A percentile compares a stretch with the other conserved stretches of the same genome.
These are phyloP conservation scores for Daedaleopsis nitida DNA, from an alignment of 768 basidiomycete genomes.

Conservation along the genomic window DNA sequence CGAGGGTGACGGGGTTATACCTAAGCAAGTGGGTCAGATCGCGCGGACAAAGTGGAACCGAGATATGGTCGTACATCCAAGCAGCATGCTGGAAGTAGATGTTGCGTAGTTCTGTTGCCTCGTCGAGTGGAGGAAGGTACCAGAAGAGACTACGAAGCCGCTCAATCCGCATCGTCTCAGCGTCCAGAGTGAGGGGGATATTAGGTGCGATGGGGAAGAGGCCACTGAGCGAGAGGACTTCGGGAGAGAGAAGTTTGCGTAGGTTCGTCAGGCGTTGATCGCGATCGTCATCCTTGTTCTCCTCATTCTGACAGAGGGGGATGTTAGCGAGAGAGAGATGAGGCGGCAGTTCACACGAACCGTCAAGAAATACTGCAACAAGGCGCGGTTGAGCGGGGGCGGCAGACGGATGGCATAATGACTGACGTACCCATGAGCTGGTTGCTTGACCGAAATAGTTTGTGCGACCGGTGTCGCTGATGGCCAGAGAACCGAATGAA, in stretches of 20 bases:
- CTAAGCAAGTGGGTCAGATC: conserved; percentile 33
- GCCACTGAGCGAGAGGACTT: conserved; percentile 64
- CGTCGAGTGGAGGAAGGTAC: conserved; percentile 66
- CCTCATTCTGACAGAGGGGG: conserved; percentile 55
- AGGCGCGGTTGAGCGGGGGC: conserved; percentile 5
- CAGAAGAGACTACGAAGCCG: conserved; percentile 61
- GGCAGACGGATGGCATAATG: conserved; percentile 7
- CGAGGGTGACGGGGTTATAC: conserved; percentile 65
- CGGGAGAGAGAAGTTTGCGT: conserved; percentile 57
- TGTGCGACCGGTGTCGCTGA: conserved; percentile 68
- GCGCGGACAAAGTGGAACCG: background rate
- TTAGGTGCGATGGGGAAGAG: conserved; percentile 62
- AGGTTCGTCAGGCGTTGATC: conserved; percentile 50
- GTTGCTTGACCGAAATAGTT: conserved; percentile 79
- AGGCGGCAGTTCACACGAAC: conserved; percentile 38
- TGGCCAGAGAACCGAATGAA: conserved; percentile 79
- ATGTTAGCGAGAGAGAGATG: conserved; percentile 5
- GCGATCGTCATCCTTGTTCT: conserved; percentile 54
- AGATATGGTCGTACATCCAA: conserved; percentile 56
- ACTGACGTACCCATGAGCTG: conserved; percentile 66
- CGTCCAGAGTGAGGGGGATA: conserved; percentile 38
- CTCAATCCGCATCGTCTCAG: conserved; percentile 33
- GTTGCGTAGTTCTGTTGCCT: conserved; percentile 60
- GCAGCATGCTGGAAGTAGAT: conserved; percentile 67
- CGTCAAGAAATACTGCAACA: conserved; percentile 69